Percentiles rank a stretch among this genome's conserved stretches.
Evolutionary conservation across 345 rosid genomes (phyloP).

Genomic region (Gossypium ekmanianum): DNA sequence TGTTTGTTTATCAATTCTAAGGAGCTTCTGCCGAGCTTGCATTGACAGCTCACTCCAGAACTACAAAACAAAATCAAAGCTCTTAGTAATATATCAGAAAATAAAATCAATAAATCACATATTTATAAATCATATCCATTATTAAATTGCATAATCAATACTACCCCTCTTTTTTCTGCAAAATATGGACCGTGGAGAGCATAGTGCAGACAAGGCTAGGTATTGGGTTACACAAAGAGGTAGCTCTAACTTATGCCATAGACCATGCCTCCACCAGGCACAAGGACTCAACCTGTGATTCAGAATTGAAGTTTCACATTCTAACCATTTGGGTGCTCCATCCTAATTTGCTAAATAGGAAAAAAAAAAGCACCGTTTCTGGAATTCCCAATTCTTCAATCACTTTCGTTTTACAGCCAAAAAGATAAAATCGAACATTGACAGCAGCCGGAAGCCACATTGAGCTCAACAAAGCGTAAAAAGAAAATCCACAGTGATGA

Average conservation of each 20-base stretch:
- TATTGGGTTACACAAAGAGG: not conserved
- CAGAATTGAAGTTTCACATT: not conserved
- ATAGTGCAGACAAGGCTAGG: not conserved
- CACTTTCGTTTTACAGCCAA: not conserved
- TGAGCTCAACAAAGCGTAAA: not conserved
- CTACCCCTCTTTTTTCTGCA: not conserved
- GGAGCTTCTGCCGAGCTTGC: conserved; percentile 62
- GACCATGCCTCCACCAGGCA: not conserved
- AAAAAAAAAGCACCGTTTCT: not conserved
- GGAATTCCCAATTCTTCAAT: not conserved
- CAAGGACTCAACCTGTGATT: not conserved
- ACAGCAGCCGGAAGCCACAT: not conserved
- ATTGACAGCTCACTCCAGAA: conserved; percentile 77
- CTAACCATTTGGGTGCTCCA: not conserved
- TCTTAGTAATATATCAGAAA: conserved; percentile 14
- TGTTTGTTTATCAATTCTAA: conserved; percentile 79
- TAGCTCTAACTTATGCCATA: not conserved
- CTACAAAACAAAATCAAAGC: conserved; percentile 35
- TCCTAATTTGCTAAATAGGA: not conserved
- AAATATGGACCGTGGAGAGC: not conserved
- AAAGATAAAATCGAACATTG: not conserved
- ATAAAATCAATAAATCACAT: not conserved
- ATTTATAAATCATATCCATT: not conserved
- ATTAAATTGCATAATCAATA: not conserved
- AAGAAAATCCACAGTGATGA: not conserved